A percentile compares a stretch with the other conserved stretches of the same genome.
These are phyloP conservation scores for Schizophyllum amplum DNA, from an alignment of 1,284 basidiomycete species.

Conservation along the genomic window DNA sequence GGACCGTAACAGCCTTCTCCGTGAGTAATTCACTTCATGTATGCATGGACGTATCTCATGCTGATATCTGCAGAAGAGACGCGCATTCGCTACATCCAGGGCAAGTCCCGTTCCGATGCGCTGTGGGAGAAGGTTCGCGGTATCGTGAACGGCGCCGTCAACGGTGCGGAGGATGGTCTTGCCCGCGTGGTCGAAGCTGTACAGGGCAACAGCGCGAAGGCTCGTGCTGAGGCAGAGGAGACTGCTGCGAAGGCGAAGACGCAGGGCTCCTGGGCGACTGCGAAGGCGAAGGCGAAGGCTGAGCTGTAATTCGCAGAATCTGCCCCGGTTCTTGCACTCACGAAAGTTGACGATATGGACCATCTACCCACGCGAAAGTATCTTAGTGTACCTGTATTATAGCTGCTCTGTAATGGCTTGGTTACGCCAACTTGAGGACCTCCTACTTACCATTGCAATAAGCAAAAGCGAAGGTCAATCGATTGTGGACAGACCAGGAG, in stretches of 20 bases:
- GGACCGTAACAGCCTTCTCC: conserved; percentile 61
- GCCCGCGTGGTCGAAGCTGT: conserved; percentile 32
- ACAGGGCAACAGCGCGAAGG: conserved; percentile 32
- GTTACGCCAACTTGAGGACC: no score
- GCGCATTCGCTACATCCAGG: conserved; percentile 71
- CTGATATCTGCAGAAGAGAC: conserved; percentile 46
- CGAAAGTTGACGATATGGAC: background rate
- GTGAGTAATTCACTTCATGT: conserved; percentile 28
- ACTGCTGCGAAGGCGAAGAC: conserved; percentile 17
- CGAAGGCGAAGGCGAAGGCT: conserved; percentile 21
- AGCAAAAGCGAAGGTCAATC: no score
- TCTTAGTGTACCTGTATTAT: background rate
- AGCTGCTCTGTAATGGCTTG: background rate
- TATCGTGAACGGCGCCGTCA: conserved; percentile 53
- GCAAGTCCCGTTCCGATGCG: conserved; percentile 35
- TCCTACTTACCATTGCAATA: no score
- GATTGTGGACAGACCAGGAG: no score
- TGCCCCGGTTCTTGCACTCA: background rate
- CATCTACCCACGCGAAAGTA: background rate
- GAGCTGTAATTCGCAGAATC: conserved; percentile 8
- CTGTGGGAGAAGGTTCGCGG: conserved; percentile 48
- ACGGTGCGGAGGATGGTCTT: conserved; percentile 64
- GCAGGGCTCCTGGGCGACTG: conserved; percentile 8
- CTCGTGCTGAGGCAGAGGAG: conserved; percentile 17
- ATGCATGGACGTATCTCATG: background rate